Evolutionary conservation across 306 rosid genomes (phyloP).

Genomic region (Lablab purpureus): DNA sequence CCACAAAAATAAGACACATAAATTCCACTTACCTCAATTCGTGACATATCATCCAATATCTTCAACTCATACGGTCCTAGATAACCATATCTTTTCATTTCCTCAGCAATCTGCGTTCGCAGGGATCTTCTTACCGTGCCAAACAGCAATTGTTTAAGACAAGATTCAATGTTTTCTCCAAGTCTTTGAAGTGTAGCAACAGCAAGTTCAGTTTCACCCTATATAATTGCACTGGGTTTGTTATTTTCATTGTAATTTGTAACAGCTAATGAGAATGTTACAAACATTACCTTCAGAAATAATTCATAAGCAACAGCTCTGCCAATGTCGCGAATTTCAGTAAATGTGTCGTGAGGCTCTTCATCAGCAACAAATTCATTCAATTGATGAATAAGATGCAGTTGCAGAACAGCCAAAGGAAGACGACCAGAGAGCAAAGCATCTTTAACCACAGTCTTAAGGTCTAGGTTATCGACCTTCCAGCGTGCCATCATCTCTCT

Average conservation of each 20-base stretch:
- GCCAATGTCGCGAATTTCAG: conserved; percentile 96
- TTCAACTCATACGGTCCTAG: conserved; percentile 89
- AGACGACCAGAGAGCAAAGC: conserved; percentile 96
- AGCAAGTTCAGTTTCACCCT: conserved; percentile 98
- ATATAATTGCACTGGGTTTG: conserved; percentile 49
- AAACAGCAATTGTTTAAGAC: conserved; percentile 85
- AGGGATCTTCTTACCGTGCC: conserved; percentile 91
- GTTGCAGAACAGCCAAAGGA: conserved; percentile 95
- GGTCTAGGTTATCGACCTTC: conserved; percentile 87
- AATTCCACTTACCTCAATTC: conserved; percentile 75
- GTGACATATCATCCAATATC: conserved; percentile 77
- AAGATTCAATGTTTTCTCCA: conserved; percentile 90
- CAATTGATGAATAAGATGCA: conserved; percentile 76
- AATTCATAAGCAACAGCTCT: conserved; percentile 95
- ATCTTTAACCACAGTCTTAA: conserved; percentile 88
- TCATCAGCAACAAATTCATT: conserved; percentile 66
- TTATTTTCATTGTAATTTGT: conserved; percentile 36
- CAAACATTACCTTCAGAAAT: conserved; percentile 79
- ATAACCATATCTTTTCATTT: conserved; percentile 84
- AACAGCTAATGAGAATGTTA: conserved; percentile 39
- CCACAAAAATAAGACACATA: conserved; percentile 45
- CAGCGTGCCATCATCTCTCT: conserved; percentile 96
- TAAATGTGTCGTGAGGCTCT: conserved; percentile 80
- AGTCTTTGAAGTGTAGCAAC: conserved; percentile 90
- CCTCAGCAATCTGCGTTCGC: conserved; percentile 75